phyloP scores from a whole-genome alignment of 1,284 basidiomycete genomes.

The Tremellales sp. region DNA sequence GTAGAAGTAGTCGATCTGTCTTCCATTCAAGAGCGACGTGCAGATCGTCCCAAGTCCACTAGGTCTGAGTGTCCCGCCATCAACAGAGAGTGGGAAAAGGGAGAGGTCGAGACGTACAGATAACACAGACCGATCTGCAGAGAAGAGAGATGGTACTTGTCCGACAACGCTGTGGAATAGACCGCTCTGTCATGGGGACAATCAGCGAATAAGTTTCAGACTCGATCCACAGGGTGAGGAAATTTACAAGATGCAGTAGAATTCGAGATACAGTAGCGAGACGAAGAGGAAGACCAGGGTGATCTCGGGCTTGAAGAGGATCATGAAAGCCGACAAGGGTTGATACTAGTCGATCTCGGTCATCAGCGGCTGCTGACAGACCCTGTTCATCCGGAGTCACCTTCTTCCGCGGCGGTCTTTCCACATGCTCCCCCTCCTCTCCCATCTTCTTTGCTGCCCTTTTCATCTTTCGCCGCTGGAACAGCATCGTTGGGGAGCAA shows the following conservation, averaged over 20 bases:
- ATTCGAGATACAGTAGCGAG: slow-evolving; percentile 44
- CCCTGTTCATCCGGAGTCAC: slow-evolving; percentile 13
- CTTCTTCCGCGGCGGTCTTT: slow-evolving; percentile 28
- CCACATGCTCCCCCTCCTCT: slow-evolving; percentile 21
- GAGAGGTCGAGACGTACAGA: slow-evolving; percentile 27
- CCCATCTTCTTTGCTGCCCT: slow-evolving; percentile 18
- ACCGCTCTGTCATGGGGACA: slow-evolving; percentile 25
- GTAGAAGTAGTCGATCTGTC: slow-evolving; percentile 42
- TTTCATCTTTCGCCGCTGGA: slow-evolving; percentile 21
- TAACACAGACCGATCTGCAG: slow-evolving; percentile 48
- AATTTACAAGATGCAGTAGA: slow-evolving; percentile 43
- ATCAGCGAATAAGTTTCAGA: slow-evolving; percentile 5
- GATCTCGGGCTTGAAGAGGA: slow-evolving; percentile 44
- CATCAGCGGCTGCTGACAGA: not conserved
- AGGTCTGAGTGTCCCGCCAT: slow-evolving; percentile 26
- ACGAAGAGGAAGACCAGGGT: slow-evolving; percentile 35
- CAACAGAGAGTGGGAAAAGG: not conserved
- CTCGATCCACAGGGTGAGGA: not conserved
- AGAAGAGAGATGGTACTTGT: slow-evolving; percentile 39
- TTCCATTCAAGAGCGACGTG: slow-evolving; percentile 37
- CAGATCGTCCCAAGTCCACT: slow-evolving; percentile 38
- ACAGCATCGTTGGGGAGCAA: slow-evolving; percentile 27
- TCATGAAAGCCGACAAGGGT: slow-evolving; percentile 38
- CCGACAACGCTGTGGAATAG: slow-evolving; percentile 42
- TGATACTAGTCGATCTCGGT: slow-evolving; percentile 27